phyloP scores from a whole-genome alignment of 2,329 filamentous ascomycete species.

The Aureobasidium mangrovei region DNA sequence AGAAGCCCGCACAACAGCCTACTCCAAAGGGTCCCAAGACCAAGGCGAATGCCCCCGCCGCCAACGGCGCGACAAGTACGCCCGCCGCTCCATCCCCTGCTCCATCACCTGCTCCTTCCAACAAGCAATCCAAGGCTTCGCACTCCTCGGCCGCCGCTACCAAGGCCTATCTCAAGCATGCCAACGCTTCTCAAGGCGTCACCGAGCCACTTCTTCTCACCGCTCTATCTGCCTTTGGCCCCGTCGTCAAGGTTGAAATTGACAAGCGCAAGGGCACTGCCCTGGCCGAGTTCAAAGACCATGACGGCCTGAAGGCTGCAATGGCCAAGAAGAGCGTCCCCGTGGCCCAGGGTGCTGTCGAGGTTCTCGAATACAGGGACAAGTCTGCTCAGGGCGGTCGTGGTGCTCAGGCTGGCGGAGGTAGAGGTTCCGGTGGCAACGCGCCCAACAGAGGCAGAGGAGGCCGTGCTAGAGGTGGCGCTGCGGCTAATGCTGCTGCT shows the following conservation, averaged over 20 bases:
- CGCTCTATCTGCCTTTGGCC: conserved; percentile 64
- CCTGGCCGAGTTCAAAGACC: conserved; percentile 78
- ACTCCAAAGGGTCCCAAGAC: conserved; percentile 4
- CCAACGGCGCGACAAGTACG: conserved; percentile 7
- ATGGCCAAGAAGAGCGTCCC: conserved; percentile 72
- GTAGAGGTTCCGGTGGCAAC: conserved; percentile 4
- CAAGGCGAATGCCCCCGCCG: conserved; percentile 15
- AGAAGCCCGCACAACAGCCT: conserved; percentile 26
- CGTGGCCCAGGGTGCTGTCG: conserved; percentile 76
- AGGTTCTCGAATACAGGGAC: conserved; percentile 75
- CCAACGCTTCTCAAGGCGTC: conserved; percentile 81
- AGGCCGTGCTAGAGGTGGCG: conserved; percentile 14
- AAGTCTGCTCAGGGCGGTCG: conserved; percentile 15
- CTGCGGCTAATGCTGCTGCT: conserved; percentile 12
- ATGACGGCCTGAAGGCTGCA: conserved; percentile 64
- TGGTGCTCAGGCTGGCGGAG: conserved; percentile 13
- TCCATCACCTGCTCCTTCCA: conserved; percentile 6
- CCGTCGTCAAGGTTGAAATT: conserved; percentile 74
- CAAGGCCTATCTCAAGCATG: conserved; percentile 49
- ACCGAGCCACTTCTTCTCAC: conserved; percentile 72
- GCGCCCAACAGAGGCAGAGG: conserved; percentile 9
- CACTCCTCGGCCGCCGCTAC: conserved; percentile 26
- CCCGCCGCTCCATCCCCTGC: conserved; percentile 14
- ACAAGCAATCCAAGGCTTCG: conserved; percentile 10
- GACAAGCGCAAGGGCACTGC: conserved; percentile 93